A percentile compares a stretch with the other conserved stretches of the same genome.
Evolutionary conservation across 768 basidiomycete species (phyloP).

Genomic region (Mycena haematopus): DNA sequence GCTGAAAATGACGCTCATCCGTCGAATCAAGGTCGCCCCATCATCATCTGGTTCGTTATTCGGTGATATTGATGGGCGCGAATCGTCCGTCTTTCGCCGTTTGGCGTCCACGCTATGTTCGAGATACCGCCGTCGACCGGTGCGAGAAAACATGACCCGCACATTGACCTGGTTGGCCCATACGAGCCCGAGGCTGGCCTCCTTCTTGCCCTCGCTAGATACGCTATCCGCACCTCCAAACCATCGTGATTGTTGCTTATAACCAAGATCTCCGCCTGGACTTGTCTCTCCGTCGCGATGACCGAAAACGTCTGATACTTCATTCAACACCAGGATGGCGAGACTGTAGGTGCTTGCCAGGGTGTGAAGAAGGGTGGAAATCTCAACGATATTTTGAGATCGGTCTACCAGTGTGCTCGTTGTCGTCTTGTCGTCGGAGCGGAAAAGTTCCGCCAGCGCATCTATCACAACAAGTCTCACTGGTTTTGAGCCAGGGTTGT

Average conservation of each 20-base stretch:
- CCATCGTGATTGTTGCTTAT: conserved; percentile 77
- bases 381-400: conserved; percentile 67
- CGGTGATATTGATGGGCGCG: neutral
- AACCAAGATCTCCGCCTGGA: conserved; percentile 52
- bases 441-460: conserved; percentile 86
- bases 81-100: conserved; percentile 35
- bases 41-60: conserved; percentile 43
- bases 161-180: conserved; percentile 95
- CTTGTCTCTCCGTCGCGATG: conserved; percentile 34
- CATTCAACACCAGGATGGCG: conserved; percentile 87
- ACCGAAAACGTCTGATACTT: conserved; percentile 83
- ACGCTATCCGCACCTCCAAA: conserved; percentile 71
- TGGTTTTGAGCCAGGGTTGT: conserved; percentile 51
- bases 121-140: conserved; percentile 68
- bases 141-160: conserved; percentile 83
- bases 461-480: conserved; percentile 87
- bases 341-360: conserved; percentile 69
- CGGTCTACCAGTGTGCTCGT: conserved; percentile 73
- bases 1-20: conserved; percentile 81
- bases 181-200: conserved; percentile 84
- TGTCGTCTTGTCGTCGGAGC: conserved; percentile 63
- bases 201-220: conserved; percentile 67
- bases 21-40: conserved; percentile 63
- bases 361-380: conserved; percentile 73
- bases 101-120: conserved; percentile 41